These are phyloP conservation scores for maize (Zea mays) DNA, from an alignment of 176 grass and related monocot genomes.

Conservation along the genomic window Zm-B73-REFERENCE-NAM-5.0 NC_050104.1:148131501-148132000, in stretches of 20 bases:
- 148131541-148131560: slow-evolving; percentile 67
- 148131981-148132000: slow-evolving; percentile 37
- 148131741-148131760: background rate
- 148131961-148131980: slow-evolving; percentile 37
- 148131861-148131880: background rate
- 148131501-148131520: slow-evolving; percentile 34
- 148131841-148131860: background rate
- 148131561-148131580: background rate
- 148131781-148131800: no score
- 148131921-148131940: slow-evolving; percentile 1
- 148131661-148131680: background rate
- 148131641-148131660: background rate
- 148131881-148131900: background rate
- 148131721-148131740: background rate
- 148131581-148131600: background rate
- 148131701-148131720: background rate
- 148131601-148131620: background rate
- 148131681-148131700: background rate
- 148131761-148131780: background rate
- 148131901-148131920: background rate
- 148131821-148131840: no score
- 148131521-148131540: slow-evolving; percentile 43
- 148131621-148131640: background rate
- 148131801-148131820: no score
- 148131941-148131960: slow-evolving; percentile 44